These are phyloP conservation scores for Peniophora sp. DNA, from an alignment of 1,284 basidiomycete species.

Conservation along the genomic window DNA sequence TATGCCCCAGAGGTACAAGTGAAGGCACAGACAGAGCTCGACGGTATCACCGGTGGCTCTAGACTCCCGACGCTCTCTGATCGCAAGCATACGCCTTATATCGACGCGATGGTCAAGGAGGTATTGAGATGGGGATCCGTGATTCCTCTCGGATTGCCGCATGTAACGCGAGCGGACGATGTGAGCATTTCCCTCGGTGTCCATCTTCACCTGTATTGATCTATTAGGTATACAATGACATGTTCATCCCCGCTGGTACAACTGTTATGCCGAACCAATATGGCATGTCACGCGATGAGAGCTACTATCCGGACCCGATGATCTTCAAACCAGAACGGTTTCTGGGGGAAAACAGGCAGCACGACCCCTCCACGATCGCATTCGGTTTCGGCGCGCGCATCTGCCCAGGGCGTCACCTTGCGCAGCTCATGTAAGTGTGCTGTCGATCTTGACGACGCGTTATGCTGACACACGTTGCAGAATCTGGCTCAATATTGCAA, in stretches of 20 bases:
- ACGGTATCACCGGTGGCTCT: conserved; percentile 16
- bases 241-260: conserved; percentile 10
- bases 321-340: conserved; percentile 19
- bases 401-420: conserved; percentile 15
- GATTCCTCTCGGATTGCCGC: conserved; percentile 11
- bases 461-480: background rate
- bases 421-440: conserved; percentile 1
- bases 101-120: conserved; percentile 20
- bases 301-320: conserved; percentile 12
- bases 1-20: conserved; percentile 17
- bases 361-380: background rate
- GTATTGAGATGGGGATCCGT: conserved; percentile 18
- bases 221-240: conserved; percentile 7
- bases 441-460: too few species aligned
- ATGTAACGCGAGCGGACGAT: conserved; percentile 12
- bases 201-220: background rate
- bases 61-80: conserved; percentile 21
- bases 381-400: conserved; percentile 18
- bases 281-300: conserved; percentile 13
- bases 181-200: background rate
- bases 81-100: conserved; percentile 14
- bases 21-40: conserved; percentile 19
- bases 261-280: conserved; percentile 5
- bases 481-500: background rate
- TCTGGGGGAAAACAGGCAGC: conserved; percentile 7